Conservation (phyloP, 441 rosid genomes). For the Kokia cookei region DNA sequence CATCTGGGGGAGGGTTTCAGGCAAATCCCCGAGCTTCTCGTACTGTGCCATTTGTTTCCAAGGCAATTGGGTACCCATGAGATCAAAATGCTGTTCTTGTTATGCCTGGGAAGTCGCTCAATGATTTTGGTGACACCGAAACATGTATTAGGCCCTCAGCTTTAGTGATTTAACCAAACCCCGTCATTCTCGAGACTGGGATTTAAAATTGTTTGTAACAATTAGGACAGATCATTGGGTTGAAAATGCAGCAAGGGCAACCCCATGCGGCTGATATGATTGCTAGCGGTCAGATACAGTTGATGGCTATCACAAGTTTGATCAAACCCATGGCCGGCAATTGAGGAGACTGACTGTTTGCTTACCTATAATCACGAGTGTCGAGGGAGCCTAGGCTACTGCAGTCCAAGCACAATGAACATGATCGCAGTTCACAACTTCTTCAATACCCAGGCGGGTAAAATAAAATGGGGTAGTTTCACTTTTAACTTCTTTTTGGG, state of each 20-base stretch:
- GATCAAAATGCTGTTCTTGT: conserved; percentile 93
- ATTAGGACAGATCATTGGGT: conserved; percentile 88
- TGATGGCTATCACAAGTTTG: conserved; percentile 88
- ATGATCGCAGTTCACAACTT: conserved; percentile 91
- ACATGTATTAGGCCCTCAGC: conserved; percentile 83
- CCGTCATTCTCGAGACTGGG: conserved; percentile 69
- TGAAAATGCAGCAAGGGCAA: conserved; percentile 89
- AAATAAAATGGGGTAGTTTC: neutral
- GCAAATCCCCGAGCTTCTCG: conserved; percentile 98
- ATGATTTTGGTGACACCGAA: conserved; percentile 64
- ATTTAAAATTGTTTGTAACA: conserved; percentile 64
- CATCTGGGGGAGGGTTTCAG: conserved; percentile 67
- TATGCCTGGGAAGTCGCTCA: conserved; percentile 83
- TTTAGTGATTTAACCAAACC: conserved; percentile 80
- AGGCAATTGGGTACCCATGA: conserved; percentile 89
- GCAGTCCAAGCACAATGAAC: conserved; percentile 48
- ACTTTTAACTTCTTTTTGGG: neutral
- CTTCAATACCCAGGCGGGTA: neutral
- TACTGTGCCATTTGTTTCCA: conserved; percentile 95
- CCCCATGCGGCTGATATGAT: conserved; percentile 96
- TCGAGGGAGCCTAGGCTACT: conserved; percentile 87
- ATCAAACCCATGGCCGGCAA: conserved; percentile 78
- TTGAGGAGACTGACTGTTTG: conserved; percentile 92
- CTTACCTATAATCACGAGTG: conserved; percentile 88
- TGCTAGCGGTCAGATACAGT: conserved; percentile 81